These are phyloP conservation scores for Alternaria sp. DNA, from an alignment of 2,329 filamentous ascomycete genomes.

Conservation along the genomic window DNA sequence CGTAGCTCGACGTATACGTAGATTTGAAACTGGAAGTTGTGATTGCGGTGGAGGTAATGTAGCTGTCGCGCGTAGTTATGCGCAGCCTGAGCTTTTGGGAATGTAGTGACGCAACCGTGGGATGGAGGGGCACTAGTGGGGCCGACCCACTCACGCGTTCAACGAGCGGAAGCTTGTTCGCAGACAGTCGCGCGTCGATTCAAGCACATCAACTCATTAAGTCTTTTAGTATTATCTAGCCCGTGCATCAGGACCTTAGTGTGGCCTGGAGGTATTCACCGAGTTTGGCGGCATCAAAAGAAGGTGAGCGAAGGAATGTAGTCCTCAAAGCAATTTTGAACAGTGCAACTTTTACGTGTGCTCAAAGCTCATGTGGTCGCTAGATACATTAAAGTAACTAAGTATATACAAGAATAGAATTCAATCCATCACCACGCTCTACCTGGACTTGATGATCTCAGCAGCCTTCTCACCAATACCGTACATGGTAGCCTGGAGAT, in stretches of 20 bases:
- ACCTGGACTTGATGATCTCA: conserved; percentile 39
- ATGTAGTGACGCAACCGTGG: background rate
- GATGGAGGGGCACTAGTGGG: background rate
- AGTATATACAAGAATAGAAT: conserved; percentile 5
- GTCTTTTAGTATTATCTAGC: background rate
- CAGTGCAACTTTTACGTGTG: background rate
- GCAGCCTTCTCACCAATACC: conserved; percentile 45
- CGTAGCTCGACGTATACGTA: background rate
- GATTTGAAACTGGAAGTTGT: background rate
- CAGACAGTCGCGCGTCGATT: background rate
- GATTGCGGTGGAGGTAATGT: background rate
- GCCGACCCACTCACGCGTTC: background rate
- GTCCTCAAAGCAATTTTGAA: background rate
- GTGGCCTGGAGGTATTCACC: background rate
- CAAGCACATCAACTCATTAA: background rate
- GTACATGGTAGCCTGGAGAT: conserved; percentile 43
- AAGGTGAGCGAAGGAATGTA: background rate
- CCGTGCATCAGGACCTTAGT: background rate
- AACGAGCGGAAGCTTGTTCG: background rate
- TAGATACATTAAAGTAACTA: background rate
- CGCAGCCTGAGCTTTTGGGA: background rate
- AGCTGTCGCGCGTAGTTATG: background rate
- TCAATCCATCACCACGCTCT: background rate
- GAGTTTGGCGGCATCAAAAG: background rate
- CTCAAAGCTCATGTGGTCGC: background rate